Percentiles rank a stretch among this genome's conserved stretches.
Conservation (phyloP, 2,329 filamentous ascomycete species). For the Fusarium sp. region DNA sequence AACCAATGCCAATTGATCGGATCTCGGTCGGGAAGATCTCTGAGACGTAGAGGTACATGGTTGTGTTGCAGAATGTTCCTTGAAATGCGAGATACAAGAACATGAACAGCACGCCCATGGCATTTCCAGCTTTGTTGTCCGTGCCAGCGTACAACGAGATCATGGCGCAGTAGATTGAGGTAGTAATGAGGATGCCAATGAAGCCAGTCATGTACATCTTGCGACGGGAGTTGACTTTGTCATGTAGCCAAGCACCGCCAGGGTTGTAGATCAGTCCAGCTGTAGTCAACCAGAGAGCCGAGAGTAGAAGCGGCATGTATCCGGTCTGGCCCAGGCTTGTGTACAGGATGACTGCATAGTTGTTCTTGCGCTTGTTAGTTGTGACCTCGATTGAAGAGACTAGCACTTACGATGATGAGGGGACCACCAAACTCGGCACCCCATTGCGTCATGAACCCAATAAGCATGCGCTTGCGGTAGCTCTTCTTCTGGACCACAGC, state of each 20-base stretch:
- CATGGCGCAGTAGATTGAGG: slow-evolving; percentile 46
- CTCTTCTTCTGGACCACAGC: slow-evolving; percentile 57
- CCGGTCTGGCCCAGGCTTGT: slow-evolving; percentile 51
- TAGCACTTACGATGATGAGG: slow-evolving; percentile 56
- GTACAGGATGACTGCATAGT: slow-evolving; percentile 51
- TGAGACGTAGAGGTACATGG: slow-evolving; percentile 51
- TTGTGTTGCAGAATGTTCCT: slow-evolving; percentile 52
- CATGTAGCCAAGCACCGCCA: slow-evolving; percentile 58
- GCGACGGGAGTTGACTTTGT: slow-evolving; percentile 58
- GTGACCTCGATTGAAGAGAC: fast-evolving
- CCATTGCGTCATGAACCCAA: slow-evolving; percentile 63
- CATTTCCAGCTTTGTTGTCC: slow-evolving; percentile 50
- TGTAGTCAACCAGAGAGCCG: slow-evolving; percentile 53
- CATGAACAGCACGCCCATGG: slow-evolving; percentile 53
- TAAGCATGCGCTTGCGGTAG: slow-evolving; percentile 60
- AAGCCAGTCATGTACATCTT: slow-evolving; percentile 53
- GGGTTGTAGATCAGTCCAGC: slow-evolving; percentile 60
- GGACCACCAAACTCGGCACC: slow-evolving; percentile 62
- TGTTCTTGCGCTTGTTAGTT: slow-evolving; percentile 47
- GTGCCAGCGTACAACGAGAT: slow-evolving; percentile 50
- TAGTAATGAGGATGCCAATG: slow-evolving; percentile 52
- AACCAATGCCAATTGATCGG: slow-evolving; percentile 60
- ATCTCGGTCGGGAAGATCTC: slow-evolving; percentile 58
- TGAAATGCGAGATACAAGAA: slow-evolving; percentile 60
- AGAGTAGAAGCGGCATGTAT: slow-evolving; percentile 52